Conservation (phyloP, 495 filamentous ascomycete species). For the Tricharina praecox region DNA sequence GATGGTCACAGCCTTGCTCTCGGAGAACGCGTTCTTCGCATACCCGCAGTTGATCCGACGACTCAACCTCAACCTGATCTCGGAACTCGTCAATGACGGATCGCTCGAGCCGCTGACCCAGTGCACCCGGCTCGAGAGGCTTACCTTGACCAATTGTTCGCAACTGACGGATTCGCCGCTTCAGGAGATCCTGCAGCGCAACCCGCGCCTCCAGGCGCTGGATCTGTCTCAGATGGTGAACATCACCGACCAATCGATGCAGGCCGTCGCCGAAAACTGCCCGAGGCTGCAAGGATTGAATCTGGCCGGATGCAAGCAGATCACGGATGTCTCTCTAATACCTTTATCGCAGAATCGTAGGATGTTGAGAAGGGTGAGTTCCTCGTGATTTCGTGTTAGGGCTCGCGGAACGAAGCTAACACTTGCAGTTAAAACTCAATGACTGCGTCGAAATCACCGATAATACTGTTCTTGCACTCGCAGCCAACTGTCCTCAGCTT, state of each 20-base stretch:
- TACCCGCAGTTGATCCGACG: constrained; percentile 80
- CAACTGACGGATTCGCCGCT: constrained; percentile 71
- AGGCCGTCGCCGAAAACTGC: constrained; percentile 66
- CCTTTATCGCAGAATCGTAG: constrained; percentile 68
- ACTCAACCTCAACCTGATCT: constrained; percentile 70
- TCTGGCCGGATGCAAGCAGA: constrained; percentile 65
- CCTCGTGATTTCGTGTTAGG: constrained; percentile 19
- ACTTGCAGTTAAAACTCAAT: constrained; percentile 72
- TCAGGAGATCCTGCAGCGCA: constrained; percentile 60
- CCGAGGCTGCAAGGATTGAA: constrained; percentile 80
- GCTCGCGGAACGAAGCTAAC: constrained; percentile 21
- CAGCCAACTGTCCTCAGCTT: constrained; percentile 71
- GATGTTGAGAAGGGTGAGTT: constrained; percentile 66
- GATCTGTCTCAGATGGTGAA: constrained; percentile 69
- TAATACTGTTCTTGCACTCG: constrained; percentile 64
- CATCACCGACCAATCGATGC: constrained; percentile 69
- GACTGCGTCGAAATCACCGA: constrained; percentile 67
- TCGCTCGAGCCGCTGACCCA: constrained; percentile 63
- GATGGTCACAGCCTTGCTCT: constrained; percentile 59
- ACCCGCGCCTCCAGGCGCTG: constrained; percentile 66
- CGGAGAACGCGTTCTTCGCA: constrained; percentile 54
- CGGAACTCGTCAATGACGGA: constrained; percentile 66
- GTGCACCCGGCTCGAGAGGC: constrained; percentile 81
- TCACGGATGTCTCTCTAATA: constrained; percentile 72
- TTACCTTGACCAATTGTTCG: constrained; percentile 84